A percentile compares a stretch with the other conserved stretches of the same genome.
phyloP scores from a whole-genome alignment of 1,284 basidiomycete genomes.

The Apiotrichum gracile region DNA sequence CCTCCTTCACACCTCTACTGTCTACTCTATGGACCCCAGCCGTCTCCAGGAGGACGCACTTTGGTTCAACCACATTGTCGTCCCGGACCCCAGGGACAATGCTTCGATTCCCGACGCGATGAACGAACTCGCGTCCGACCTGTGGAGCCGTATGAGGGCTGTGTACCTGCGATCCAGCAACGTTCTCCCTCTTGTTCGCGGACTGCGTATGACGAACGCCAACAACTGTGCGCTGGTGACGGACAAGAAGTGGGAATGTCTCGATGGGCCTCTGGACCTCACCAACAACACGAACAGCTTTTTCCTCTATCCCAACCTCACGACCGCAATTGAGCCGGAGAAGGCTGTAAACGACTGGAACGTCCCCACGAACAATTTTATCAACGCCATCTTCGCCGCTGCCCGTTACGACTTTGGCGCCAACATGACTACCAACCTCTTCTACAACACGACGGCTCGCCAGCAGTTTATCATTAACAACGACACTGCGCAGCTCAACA shows the following conservation, averaged over 20 bases:
- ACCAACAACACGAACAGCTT: conserved; percentile 10
- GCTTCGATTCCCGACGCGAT: conserved; percentile 1
- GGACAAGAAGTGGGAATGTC: conserved; percentile 7
- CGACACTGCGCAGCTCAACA: conserved; percentile 7
- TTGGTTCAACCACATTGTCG: conserved; percentile 12
- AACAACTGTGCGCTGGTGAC: conserved; percentile 16
- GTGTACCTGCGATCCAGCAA: conserved; percentile 7
- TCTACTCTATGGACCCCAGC: conserved; percentile 11
- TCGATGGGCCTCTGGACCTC: conserved; percentile 3
- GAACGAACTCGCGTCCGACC: conserved; percentile 11
- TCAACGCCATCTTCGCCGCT: conserved; percentile 14
- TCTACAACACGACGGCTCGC: conserved; percentile 4
- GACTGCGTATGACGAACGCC: conserved; percentile 7
- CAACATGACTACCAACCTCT: conserved; percentile 20
- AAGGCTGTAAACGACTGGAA: conserved; percentile 6
- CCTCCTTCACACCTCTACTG: conserved; percentile 7
- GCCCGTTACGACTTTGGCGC: conserved; percentile 17
- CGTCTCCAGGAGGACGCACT: conserved; percentile 8
- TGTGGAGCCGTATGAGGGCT: conserved; percentile 14
- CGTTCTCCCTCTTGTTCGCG: conserved; percentile 4
- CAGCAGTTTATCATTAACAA: not conserved
- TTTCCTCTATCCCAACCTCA: conserved; percentile 16
- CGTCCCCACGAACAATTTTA: conserved; percentile 12
- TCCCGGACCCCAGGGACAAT: conserved; percentile 6
- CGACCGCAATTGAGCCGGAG: not conserved